phyloP scores from a whole-genome alignment of 2,329 filamentous ascomycete genomes.

The Colletotrichum sp. region DNA sequence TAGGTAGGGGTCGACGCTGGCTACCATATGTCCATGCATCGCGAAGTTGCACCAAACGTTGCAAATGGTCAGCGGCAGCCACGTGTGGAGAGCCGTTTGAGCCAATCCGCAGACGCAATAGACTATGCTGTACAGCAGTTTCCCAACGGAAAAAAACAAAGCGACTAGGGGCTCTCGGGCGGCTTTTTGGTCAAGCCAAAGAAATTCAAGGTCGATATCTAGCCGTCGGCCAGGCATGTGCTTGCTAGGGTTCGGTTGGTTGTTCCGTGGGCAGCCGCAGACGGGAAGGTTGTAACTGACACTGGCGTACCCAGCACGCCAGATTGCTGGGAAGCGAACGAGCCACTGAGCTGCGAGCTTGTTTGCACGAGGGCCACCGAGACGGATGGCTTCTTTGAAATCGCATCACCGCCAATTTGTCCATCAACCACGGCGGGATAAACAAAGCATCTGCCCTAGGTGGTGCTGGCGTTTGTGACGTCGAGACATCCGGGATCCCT shows the following conservation, averaged over 20 bases:
- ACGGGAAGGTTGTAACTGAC: neutral
- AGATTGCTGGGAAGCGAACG: slow-evolving; percentile 2
- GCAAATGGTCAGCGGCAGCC: neutral
- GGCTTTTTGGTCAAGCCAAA: neutral
- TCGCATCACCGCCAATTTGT: slow-evolving; percentile 9
- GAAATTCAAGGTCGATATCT: neutral
- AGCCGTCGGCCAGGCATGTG: neutral
- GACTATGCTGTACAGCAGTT: neutral
- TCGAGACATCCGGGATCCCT: neutral
- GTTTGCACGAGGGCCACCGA: slow-evolving; percentile 14
- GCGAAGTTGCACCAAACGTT: slow-evolving; percentile 10
- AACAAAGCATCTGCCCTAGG: neutral
- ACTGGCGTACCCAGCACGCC: neutral
- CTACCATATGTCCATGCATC: slow-evolving; percentile 4
- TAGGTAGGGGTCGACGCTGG: neutral
- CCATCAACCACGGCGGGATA: neutral
- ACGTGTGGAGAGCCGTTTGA: slow-evolving; percentile 8
- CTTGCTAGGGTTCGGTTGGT: slow-evolving; percentile 14
- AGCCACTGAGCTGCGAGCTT: slow-evolving; percentile 21
- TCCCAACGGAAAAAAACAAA: neutral
- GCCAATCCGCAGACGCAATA: neutral
- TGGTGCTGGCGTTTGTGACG: neutral
- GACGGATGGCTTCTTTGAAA: neutral
- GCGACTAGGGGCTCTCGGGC: neutral
- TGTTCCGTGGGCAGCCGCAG: slow-evolving; percentile 7